Evolutionary conservation across 1,284 basidiomycete species (phyloP).

Genomic region (Coniophora puteana): DNA sequence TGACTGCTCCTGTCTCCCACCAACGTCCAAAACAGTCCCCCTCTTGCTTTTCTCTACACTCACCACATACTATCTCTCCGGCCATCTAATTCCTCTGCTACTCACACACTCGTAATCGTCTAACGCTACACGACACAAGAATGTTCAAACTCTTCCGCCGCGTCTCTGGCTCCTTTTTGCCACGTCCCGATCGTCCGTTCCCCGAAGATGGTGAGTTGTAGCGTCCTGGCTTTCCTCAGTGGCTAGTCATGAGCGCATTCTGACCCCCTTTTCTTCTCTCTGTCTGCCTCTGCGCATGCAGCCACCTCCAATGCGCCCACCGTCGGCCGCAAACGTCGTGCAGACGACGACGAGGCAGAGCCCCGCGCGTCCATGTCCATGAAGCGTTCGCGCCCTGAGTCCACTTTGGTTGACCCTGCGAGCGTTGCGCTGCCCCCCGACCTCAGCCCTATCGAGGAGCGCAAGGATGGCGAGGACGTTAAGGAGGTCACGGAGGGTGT

Average conservation of each 20-base stretch:
- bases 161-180: slow-evolving; percentile 66
- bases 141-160: slow-evolving; percentile 73
- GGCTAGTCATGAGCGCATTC: slow-evolving; percentile 1
- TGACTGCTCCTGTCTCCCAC: too few species aligned
- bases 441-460: slow-evolving; percentile 17
- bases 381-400: slow-evolving; percentile 43
- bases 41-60: too few species aligned
- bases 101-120: neutral
- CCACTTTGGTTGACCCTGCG: slow-evolving; percentile 19
- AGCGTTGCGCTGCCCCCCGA: slow-evolving; percentile 16
- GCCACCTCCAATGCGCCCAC: slow-evolving; percentile 72
- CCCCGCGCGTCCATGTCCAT: slow-evolving; percentile 27
- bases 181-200: slow-evolving; percentile 69
- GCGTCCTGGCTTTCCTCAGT: slow-evolving; percentile 11
- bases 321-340: slow-evolving; percentile 63
- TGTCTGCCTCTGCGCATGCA: slow-evolving; percentile 25
- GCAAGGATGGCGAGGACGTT: slow-evolving; percentile 44
- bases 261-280: slow-evolving; percentile 13
- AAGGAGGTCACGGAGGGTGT: slow-evolving; percentile 71
- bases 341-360: slow-evolving; percentile 42
- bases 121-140: neutral
- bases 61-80: too few species aligned
- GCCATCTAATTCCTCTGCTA: too few species aligned
- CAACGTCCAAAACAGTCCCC: too few species aligned
- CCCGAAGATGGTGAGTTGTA: slow-evolving; percentile 62